Conservation (phyloP, 768 basidiomycete genomes). For the Chalciporus piperatus region DNA sequence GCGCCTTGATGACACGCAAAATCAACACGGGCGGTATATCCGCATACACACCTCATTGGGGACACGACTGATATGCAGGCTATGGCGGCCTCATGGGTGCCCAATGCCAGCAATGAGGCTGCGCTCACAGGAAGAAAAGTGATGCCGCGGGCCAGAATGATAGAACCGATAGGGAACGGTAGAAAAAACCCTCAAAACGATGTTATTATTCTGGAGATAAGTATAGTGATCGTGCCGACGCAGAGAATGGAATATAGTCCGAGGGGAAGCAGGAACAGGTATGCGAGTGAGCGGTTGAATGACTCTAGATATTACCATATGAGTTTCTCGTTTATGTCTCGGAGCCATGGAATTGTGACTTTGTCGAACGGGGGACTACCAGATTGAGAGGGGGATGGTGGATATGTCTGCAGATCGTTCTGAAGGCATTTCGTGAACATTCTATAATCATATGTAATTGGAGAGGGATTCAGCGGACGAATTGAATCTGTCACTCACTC, state of each 20-base stretch:
- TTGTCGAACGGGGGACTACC: neutral
- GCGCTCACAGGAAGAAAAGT: no score
- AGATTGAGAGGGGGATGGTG: neutral
- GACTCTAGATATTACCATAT: neutral
- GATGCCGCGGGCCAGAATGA: no score
- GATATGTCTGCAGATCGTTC: neutral
- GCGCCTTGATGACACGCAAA: neutral
- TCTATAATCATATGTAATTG: neutral
- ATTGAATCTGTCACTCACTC: neutral
- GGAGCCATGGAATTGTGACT: neutral
- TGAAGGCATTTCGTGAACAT: neutral
- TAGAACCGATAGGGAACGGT: no score
- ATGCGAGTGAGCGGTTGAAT: neutral
- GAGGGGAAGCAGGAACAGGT: no score
- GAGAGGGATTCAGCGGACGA: neutral
- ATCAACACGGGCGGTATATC: neutral
- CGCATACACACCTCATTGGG: no score
- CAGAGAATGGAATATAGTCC: neutral
- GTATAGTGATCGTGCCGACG: neutral
- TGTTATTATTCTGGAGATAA: no score
- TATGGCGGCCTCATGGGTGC: no score
- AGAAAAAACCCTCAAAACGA: no score
- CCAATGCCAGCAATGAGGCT: no score
- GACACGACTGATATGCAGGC: no score
- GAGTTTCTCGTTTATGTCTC: neutral